These are phyloP conservation scores for Ceratobasidium theobromae DNA, from an alignment of 1,284 basidiomycete genomes.

Conservation along the genomic window DNA sequence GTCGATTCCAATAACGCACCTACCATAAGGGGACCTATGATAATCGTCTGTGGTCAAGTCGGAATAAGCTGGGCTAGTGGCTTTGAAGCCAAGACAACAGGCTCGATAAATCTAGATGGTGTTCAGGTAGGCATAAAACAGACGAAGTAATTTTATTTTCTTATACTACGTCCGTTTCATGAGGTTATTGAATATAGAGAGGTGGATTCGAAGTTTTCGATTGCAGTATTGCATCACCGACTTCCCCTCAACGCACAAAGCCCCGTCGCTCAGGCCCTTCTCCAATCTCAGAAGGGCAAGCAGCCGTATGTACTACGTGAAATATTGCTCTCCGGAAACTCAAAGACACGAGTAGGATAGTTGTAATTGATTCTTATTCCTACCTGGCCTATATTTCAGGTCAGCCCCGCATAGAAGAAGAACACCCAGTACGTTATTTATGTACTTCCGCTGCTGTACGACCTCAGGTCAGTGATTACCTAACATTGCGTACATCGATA, in stretches of 20 bases:
- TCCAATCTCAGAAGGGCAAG: background rate
- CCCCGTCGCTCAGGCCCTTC: constrained; percentile 14
- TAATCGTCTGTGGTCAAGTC: constrained; percentile 10
- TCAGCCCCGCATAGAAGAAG: constrained; percentile 13
- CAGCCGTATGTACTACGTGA: background rate
- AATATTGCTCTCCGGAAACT: background rate
- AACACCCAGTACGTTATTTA: constrained; percentile 15
- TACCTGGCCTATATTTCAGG: constrained; percentile 30
- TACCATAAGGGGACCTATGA: background rate
- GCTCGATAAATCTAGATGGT: constrained; percentile 10
- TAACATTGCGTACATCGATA: background rate
- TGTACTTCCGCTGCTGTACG: constrained; percentile 6
- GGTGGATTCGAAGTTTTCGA: background rate
- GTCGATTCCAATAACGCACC: background rate
- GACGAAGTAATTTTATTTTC: background rate
- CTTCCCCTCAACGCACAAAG: constrained; percentile 9
- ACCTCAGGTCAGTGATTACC: background rate
- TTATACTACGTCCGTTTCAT: background rate
- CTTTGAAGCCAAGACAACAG: background rate
- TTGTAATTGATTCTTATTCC: constrained; percentile 22
- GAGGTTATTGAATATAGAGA: constrained; percentile 12
- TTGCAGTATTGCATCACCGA: constrained; percentile 1
- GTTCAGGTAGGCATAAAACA: background rate
- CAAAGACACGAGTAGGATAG: constrained; percentile 4
- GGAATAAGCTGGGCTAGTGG: constrained; percentile 16